Conservation (phyloP, 2,329 filamentous ascomycete species). For the Cladosporium sp. region DNA sequence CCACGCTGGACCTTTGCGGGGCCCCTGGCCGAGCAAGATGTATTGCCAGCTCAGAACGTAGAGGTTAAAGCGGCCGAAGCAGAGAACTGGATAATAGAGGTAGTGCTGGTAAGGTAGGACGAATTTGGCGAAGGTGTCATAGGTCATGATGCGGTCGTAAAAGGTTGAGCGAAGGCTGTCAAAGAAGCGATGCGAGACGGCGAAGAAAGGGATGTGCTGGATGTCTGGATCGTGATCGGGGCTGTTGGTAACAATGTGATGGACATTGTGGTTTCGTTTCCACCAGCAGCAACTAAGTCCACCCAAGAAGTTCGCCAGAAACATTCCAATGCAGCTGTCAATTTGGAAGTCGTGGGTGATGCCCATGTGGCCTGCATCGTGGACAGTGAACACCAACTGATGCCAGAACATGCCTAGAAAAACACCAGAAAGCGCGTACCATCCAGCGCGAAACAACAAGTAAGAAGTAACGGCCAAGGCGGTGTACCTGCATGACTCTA, state of each 20-base stretch:
- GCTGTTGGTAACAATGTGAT: conserved; percentile 93
- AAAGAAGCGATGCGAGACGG: conserved; percentile 63
- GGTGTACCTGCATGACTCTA: conserved; percentile 70
- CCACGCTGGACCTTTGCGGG: conserved; percentile 58
- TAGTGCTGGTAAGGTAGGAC: conserved; percentile 60
- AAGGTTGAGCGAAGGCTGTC: conserved; percentile 60
- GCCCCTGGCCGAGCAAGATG: conserved; percentile 53
- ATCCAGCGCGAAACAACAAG: conserved; percentile 37
- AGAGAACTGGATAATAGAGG: conserved; percentile 64
- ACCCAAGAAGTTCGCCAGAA: conserved; percentile 85
- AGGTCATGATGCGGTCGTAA: conserved; percentile 62
- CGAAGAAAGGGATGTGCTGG: conserved; percentile 67
- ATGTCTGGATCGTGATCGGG: conserved; percentile 97
- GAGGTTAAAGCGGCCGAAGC: conserved; percentile 67
- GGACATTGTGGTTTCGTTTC: conserved; percentile 94
- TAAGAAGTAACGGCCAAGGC: conserved; percentile 62
- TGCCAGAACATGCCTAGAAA: conserved; percentile 88
- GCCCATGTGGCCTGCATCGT: conserved; percentile 96
- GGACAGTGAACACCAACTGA: conserved; percentile 87
- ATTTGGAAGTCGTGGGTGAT: conserved; percentile 86
- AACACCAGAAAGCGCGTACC: conserved; percentile 59
- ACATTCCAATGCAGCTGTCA: conserved; percentile 81
- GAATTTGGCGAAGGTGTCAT: conserved; percentile 58
- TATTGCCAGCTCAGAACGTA: conserved; percentile 65
- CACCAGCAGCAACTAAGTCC: conserved; percentile 94